Evolutionary conservation across 495 filamentous ascomycete genomes (phyloP), one percentile per base, ranked within the genome.

Genomic region (Symbiotaphrina buchneri): DNA sequence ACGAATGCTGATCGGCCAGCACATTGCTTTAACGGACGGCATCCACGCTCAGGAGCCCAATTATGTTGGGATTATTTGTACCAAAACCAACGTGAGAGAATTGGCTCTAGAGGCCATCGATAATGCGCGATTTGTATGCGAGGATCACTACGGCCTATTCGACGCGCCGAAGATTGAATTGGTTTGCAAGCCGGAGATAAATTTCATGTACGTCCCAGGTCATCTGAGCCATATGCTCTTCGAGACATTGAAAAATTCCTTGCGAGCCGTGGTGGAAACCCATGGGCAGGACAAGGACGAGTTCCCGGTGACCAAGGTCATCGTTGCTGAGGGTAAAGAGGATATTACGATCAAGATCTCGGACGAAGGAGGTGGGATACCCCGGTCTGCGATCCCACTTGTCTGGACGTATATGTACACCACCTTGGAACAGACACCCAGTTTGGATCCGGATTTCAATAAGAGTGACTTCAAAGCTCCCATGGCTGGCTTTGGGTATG

Each of bases 341-440:
- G 87, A 97, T 40, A 97, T 97, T 41, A 95, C 87, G 1, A 92
- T 97, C 56, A 97, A 97, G 53, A 65, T 97, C 32, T 81, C 74
- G 7, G 87, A 97, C 47, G 87, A 97, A 50, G 87, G 87, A 26
- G 87, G 87, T 38, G 87, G 87, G 26, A 94, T 97, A 17, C 81
- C 84, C 0, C 65, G 87, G 33, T 81, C 73, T 38, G 62, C 78
- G 19, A 94, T 97, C 33, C 90, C 90, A 6, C 61, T 97, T 5
- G 87, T 95, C 10, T 97, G 87, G 87, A 97, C 87, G 17, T 97
- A 97, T 47, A 97, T 95, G 87, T 97, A 95, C 45, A 97, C 87
- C 13, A 97, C 87, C 6, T 85, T 97, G 25, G 87, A 94, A 51
- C 71, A 82, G 36, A 94, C 87, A 3, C 87, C 87, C 4, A 90